phyloP scores from a whole-genome alignment of 495 filamentous ascomycete genomes.

The Beverwykella pulmonaria region DNA sequence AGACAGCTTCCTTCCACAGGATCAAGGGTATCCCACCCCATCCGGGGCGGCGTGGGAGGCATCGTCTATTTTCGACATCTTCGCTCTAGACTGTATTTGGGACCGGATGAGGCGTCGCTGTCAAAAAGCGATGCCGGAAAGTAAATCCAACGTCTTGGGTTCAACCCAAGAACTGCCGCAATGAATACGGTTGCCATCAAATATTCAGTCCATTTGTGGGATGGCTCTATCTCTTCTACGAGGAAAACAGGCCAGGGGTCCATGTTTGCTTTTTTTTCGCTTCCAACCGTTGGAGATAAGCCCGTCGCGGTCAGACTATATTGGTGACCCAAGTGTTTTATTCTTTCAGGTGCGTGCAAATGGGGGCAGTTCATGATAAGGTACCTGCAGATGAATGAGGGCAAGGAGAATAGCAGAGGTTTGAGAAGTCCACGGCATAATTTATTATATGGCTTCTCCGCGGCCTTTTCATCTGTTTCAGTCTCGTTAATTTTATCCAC shows the following conservation, averaged over 20 bases:
- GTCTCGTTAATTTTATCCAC: neutral
- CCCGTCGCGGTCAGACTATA: neutral
- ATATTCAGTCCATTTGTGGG: neutral
- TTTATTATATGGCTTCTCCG: neutral
- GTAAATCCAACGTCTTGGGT: neutral
- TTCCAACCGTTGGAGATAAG: slow-evolving; percentile 20
- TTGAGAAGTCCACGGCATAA: neutral
- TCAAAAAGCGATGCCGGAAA: slow-evolving; percentile 2
- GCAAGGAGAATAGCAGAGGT: neutral
- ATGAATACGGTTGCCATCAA: neutral
- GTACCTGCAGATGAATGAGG: slow-evolving; percentile 1
- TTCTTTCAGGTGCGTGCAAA: neutral
- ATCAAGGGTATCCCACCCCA: neutral
- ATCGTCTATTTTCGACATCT: neutral
- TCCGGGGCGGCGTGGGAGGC: neutral
- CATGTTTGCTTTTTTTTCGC: slow-evolving; percentile 16
- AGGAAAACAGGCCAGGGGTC: slow-evolving; percentile 4
- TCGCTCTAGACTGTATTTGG: neutral
- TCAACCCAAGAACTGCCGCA: slow-evolving; percentile 8
- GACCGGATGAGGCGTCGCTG: neutral
- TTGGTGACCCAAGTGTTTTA: neutral
- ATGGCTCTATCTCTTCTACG: neutral
- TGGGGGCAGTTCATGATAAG: slow-evolving; percentile 5
- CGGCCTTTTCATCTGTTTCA: neutral
- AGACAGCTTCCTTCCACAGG: neutral